Conservation (phyloP, 2,329 filamentous ascomycete species). For the Scedosporium minutisporum region DNA sequence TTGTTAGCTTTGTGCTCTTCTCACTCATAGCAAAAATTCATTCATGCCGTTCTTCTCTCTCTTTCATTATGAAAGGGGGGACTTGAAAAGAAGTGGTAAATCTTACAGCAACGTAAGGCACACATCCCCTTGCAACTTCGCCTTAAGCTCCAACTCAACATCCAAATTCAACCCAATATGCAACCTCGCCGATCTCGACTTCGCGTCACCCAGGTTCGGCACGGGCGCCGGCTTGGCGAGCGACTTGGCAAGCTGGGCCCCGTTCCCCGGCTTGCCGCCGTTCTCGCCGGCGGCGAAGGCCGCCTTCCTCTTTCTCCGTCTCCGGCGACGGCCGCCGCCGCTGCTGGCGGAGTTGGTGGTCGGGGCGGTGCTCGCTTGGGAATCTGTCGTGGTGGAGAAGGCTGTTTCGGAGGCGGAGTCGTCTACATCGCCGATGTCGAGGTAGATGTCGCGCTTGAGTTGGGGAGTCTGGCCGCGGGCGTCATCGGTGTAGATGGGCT, state of each 20-base stretch:
- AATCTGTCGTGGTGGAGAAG: not conserved
- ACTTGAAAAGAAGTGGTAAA: not conserved
- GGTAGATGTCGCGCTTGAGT: slow-evolving; percentile 6
- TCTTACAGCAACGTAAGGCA: slow-evolving; percentile 56
- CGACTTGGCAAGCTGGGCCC: not conserved
- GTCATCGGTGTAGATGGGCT: slow-evolving; percentile 7
- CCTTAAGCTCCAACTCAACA: slow-evolving; percentile 69
- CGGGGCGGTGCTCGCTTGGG: slow-evolving; percentile 5
- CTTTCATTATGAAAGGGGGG: not conserved
- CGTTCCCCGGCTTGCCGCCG: slow-evolving; percentile 6
- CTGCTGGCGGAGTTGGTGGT: not conserved
- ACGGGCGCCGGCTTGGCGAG: not conserved
- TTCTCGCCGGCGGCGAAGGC: not conserved
- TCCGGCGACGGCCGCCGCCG: not conserved
- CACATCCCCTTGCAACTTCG: slow-evolving; percentile 66
- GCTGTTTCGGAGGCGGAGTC: slow-evolving; percentile 5
- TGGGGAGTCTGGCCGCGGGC: not conserved
- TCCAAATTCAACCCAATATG: slow-evolving; percentile 66
- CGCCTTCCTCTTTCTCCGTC: not conserved
- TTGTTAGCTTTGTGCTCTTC: not conserved
- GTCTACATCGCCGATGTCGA: slow-evolving; percentile 9
- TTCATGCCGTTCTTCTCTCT: not conserved
- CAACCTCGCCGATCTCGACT: slow-evolving; percentile 26
- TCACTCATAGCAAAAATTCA: too few species aligned
- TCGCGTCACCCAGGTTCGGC: slow-evolving; percentile 7